Percentiles rank a stretch among this genome's conserved stretches.
These are phyloP conservation scores for Nicotiana undulata DNA, from an alignment of 257 asterid species.

Conservation along the genomic window DNA sequence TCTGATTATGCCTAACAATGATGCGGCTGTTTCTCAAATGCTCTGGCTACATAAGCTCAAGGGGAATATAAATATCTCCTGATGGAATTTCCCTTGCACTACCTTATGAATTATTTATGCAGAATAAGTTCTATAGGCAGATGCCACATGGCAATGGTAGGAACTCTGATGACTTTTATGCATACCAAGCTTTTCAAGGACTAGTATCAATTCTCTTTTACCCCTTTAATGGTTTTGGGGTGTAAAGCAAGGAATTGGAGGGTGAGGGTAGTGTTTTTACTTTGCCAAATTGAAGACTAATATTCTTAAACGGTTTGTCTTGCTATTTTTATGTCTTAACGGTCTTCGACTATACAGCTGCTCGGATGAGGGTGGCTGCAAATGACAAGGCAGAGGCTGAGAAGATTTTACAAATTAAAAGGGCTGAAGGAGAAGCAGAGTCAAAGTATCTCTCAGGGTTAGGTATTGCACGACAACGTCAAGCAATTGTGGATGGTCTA, in stretches of 20 bases:
- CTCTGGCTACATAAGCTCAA: neutral
- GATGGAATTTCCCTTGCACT: neutral
- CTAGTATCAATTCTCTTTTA: neutral
- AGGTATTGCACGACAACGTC: conserved; percentile 29
- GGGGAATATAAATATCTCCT: neutral
- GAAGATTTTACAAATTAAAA: conserved; percentile 20
- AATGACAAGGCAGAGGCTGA: conserved; percentile 22
- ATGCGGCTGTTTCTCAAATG: neutral
- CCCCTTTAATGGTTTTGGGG: neutral
- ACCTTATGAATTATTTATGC: too few relatives aligned
- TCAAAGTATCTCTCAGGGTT: conserved; percentile 19
- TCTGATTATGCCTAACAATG: neutral
- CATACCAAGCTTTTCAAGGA: neutral
- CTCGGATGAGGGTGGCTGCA: conserved; percentile 15
- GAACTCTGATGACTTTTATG: too few relatives aligned
- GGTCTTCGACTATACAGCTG: conserved; percentile 1
- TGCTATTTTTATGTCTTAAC: too few relatives aligned
- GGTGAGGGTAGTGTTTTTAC: too few relatives aligned
- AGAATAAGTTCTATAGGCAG: too few relatives aligned
- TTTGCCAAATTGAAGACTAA: too few relatives aligned
- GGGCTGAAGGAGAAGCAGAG: conserved; percentile 28
- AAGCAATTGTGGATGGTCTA: conserved; percentile 27
- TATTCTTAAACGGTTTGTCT: too few relatives aligned
- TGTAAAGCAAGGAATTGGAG: too few relatives aligned
- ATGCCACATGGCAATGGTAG: too few relatives aligned